phyloP scores from a whole-genome alignment of 2,329 filamentous ascomycete genomes.

The Colletotrichum viniferum region DNA sequence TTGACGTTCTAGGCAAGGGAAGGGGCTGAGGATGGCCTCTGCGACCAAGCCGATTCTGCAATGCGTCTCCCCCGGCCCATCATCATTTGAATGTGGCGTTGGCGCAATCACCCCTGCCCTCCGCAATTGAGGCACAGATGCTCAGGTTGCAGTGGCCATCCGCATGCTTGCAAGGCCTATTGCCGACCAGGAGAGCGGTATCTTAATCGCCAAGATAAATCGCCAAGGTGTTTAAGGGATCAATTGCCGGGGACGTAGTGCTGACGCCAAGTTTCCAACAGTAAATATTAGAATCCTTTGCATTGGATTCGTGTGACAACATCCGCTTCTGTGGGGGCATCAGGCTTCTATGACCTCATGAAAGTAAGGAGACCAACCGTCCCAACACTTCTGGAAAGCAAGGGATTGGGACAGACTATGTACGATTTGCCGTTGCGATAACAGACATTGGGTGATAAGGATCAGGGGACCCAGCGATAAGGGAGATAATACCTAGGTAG shows the following conservation, averaged over 20 bases:
- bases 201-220: background rate
- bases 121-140: background rate
- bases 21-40: background rate
- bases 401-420: background rate
- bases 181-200: background rate
- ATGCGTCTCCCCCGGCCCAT: background rate
- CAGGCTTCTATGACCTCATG: background rate
- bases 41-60: background rate
- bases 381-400: background rate
- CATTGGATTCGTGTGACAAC: background rate
- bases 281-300: background rate
- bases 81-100: background rate
- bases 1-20: fast-evolving
- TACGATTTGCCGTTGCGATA: background rate
- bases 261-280: background rate
- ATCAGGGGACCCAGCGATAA: background rate
- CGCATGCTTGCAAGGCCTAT: background rate
- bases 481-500: background rate
- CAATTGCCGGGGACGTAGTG: background rate
- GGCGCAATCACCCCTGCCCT: background rate
- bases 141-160: background rate
- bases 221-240: background rate
- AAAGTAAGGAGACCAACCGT: background rate
- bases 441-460: background rate
- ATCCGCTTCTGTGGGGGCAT: background rate